Conservation (phyloP, 345 rosid genomes). For the Syzygium jambos region DNA sequence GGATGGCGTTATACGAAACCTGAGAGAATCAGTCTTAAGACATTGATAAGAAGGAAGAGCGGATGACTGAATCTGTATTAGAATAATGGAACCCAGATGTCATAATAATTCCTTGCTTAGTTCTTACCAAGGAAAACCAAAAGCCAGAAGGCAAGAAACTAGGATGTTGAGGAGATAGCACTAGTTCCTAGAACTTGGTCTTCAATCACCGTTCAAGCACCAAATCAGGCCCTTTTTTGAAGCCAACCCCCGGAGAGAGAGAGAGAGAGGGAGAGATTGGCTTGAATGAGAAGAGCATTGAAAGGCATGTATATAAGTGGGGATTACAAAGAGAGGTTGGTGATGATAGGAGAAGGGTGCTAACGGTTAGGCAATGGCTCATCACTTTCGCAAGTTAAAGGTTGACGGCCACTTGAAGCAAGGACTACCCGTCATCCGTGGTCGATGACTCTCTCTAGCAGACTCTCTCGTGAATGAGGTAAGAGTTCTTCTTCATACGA, state of each 20-base stretch:
- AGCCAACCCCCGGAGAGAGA: neutral
- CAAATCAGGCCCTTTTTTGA: neutral
- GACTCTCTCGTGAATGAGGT: neutral
- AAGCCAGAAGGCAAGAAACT: neutral
- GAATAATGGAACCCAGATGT: neutral
- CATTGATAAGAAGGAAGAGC: neutral
- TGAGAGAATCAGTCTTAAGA: neutral
- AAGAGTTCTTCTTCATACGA: neutral
- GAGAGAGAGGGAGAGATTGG: neutral
- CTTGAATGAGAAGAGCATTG: neutral
- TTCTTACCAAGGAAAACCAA: neutral
- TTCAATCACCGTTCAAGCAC: neutral
- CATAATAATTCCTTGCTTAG: neutral
- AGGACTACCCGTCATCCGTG: neutral
- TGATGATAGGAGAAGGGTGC: neutral
- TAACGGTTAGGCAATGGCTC: neutral
- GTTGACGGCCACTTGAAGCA: conserved; percentile 3
- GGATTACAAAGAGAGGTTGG: neutral
- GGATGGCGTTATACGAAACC: neutral
- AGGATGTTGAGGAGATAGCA: neutral
- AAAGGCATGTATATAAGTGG: neutral
- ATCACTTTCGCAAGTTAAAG: neutral
- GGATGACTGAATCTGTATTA: neutral
- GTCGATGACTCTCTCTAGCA: neutral
- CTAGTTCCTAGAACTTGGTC: neutral